These are phyloP conservation scores for Puccinia hordei DNA, from an alignment of 1,284 basidiomycete genomes.

Conservation along the genomic window DNA sequence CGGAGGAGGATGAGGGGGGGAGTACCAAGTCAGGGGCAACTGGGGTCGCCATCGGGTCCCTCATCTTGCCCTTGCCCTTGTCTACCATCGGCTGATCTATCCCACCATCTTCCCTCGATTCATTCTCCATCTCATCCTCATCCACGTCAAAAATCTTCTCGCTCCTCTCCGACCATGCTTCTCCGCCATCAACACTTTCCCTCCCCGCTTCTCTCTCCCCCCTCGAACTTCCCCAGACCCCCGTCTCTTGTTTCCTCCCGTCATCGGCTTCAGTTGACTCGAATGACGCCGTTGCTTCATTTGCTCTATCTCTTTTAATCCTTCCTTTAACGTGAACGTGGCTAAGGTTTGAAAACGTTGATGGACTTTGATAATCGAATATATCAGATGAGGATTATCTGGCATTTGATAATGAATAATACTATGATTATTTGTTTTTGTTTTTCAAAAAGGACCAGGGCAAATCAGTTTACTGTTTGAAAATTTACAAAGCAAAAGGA, in stretches of 20 bases:
- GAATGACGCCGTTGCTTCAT: constrained; percentile 3
- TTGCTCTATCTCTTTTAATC: constrained; percentile 40
- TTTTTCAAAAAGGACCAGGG: too few relatives aligned
- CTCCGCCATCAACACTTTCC: too few relatives aligned
- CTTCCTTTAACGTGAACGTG: constrained; percentile 44
- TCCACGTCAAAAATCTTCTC: constrained; percentile 17
- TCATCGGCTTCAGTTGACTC: not conserved
- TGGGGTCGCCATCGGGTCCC: not conserved
- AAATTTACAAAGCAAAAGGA: not conserved
- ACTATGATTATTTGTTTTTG: too few relatives aligned
- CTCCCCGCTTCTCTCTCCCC: not conserved
- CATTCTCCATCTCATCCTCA: not conserved
- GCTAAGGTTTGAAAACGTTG: constrained; percentile 37
- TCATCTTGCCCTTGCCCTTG: constrained; percentile 35
- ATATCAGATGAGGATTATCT: constrained; percentile 48
- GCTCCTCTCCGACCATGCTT: not conserved
- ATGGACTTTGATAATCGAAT: constrained; percentile 45
- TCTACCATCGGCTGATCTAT: not conserved
- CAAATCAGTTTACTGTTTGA: too few relatives aligned
- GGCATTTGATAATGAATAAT: constrained; percentile 49
- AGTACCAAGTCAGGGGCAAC: not conserved
- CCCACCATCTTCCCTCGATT: not conserved
- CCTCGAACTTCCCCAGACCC: too few relatives aligned
- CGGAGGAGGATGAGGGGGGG: not conserved
- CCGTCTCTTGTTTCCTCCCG: not conserved